Evolutionary conservation across 306 rosid species (phyloP), one percentile per base, ranked within the genome.

Genomic region (peach (Prunus persica)): DNA sequence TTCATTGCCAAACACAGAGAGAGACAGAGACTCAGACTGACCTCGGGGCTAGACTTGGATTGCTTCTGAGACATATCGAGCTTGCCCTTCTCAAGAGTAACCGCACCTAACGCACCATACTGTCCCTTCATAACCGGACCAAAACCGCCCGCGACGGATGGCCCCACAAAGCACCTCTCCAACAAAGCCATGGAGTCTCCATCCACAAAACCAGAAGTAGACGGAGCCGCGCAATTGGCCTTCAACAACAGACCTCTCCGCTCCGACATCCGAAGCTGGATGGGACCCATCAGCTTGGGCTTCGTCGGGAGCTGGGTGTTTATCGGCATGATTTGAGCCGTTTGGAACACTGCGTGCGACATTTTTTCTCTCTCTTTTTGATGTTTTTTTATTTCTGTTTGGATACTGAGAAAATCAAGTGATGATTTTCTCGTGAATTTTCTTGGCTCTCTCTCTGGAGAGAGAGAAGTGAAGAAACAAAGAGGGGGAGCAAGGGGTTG

Each of bases 71-170:
- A 3, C 38, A 81, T 10, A 81, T 95, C 96, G 38, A 95, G 90
- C 85, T 95, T 95, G 2, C 91, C 82, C 84, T 95, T 95, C 84
- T 95, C 99, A 73, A 95, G 84, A 13, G 99, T 95, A 58, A 85
- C 97, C 16, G 99, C 63, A 50, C 97, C 93, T 9, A 86, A 56
- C n/a, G 97, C 24, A 75, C 99, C 92, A 76, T 60, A 88, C 80
- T 92, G 68, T 15, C 87, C 96, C 81, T 95, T 95, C 99, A 92
- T 92, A 43, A 82, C 88, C 24, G 93, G 88, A 67, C 78, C 79
- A 19, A 25, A 46, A 49, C 71, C 63, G 6, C 68, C 69, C 20
- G 88, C 27, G 10, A 82, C 76, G 0, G 88, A 22, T 2, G 94
- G 76, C 11, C 84, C 86, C 3, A 24, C 81, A 2, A 88, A 87